These are phyloP conservation scores for Fraxinus velutina DNA, from an alignment of 305 asterid genomes.

Conservation along the genomic window DNA sequence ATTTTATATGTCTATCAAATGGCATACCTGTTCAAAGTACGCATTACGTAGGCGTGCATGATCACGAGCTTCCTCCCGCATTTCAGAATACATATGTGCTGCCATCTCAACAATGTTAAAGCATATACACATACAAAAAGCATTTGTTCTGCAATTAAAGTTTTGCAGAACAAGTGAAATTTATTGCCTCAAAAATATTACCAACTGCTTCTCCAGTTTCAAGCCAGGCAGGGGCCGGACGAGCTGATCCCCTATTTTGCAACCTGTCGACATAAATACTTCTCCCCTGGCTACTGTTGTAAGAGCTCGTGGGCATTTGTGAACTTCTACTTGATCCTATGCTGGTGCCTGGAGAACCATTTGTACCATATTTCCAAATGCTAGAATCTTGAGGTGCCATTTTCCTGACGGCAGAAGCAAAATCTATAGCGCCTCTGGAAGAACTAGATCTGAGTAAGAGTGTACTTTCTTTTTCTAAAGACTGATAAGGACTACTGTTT, in stretches of 20 bases:
- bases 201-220: constrained; percentile 76
- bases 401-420: constrained; percentile 71
- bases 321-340: constrained; percentile 83
- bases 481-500: constrained; percentile 27
- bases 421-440: constrained; percentile 60
- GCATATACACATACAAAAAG: constrained; percentile 32
- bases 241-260: constrained; percentile 46
- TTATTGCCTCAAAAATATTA: constrained; percentile 38
- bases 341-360: constrained; percentile 48
- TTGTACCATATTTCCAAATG: constrained; percentile 64
- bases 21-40: constrained; percentile 86
- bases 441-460: constrained; percentile 50
- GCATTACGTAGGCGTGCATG: constrained; percentile 79
- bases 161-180: constrained; percentile 21
- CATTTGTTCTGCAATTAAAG: constrained; percentile 23
- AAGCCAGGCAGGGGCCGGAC: constrained; percentile 58
- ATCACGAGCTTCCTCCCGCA: constrained; percentile 89
- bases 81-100: constrained; percentile 76
- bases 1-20: constrained; percentile 6
- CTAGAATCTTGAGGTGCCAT: constrained; percentile 68
- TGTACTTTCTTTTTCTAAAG: constrained; percentile 44
- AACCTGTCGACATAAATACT: constrained; percentile 50
- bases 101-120: constrained; percentile 61
- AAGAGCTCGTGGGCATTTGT: constrained; percentile 50
- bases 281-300: constrained; percentile 49